Evolutionary conservation across 116 monocot genomes (phyloP).

Genomic region (Dioscorea cayenensis): DNA sequence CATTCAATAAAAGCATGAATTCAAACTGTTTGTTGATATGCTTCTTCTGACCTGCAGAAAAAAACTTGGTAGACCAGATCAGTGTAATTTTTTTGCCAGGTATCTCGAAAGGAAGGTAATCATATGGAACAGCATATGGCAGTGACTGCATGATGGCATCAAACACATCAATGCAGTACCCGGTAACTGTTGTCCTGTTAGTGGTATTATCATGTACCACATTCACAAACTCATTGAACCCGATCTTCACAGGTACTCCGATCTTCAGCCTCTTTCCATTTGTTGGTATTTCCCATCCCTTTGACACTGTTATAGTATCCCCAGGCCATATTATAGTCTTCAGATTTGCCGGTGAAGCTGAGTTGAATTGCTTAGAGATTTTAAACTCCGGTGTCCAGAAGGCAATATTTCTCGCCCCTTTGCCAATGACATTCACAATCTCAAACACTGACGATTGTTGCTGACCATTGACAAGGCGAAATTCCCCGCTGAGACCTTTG

Average conservation of each 20-base stretch:
- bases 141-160: constrained; percentile 29
- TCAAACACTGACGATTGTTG: constrained; percentile 22
- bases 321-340: constrained; percentile 25
- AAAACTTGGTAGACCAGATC: constrained; percentile 18
- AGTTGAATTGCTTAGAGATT: constrained; percentile 4
- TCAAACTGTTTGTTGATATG: not conserved
- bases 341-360: not conserved
- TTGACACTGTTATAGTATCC: constrained; percentile 15
- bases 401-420: constrained; percentile 8
- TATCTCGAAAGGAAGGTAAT: constrained; percentile 22
- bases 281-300: constrained; percentile 45
- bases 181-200: constrained; percentile 17
- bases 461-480: constrained; percentile 24
- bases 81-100: constrained; percentile 8
- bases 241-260: constrained; percentile 36
- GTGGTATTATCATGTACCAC: constrained; percentile 16
- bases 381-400: constrained; percentile 29
- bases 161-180: constrained; percentile 57
- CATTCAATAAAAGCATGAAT: not conserved
- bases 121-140: constrained; percentile 24
- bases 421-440: constrained; percentile 30
- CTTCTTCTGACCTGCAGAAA: constrained; percentile 17
- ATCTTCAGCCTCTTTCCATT: constrained; percentile 24
- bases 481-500: constrained; percentile 23
- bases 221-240: constrained; percentile 44